Conservation (phyloP, 768 basidiomycete genomes). For the Pleurotus tuber-regium region DNA sequence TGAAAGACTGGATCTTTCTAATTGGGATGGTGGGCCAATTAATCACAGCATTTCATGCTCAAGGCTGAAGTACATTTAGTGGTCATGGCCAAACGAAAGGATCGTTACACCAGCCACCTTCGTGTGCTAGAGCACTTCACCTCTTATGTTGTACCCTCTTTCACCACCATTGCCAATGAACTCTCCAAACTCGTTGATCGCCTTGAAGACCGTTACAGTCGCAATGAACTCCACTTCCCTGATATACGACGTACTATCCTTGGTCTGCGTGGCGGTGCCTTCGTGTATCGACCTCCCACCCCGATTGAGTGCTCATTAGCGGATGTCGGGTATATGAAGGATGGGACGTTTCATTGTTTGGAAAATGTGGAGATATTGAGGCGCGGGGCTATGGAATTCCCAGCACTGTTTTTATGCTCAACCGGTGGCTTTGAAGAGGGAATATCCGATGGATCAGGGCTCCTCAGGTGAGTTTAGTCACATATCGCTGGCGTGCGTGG, state of each 20-base stretch:
- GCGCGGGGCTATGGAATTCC: not conserved
- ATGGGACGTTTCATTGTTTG: not conserved
- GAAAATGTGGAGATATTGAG: not conserved
- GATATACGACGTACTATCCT: not conserved
- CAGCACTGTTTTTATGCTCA: not conserved
- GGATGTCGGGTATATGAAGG: constrained; percentile 1
- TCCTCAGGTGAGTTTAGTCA: not conserved
- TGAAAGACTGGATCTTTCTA: not conserved
- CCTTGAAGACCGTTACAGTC: not conserved
- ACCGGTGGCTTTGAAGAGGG: not conserved
- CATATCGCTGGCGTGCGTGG: not conserved
- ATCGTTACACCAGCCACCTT: not conserved
- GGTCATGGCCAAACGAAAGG: not conserved
- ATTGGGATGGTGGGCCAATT: not conserved
- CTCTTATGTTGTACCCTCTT: not conserved
- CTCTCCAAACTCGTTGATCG: not conserved
- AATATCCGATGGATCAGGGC: not conserved
- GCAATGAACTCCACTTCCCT: not conserved
- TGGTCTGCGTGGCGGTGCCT: not conserved
- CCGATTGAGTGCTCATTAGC: not conserved
- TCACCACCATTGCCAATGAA: not conserved
- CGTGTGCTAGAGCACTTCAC: constrained; percentile 5
- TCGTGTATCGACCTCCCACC: not conserved
- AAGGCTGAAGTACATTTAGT: not conserved
- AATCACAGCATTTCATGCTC: not conserved